phyloP scores from a whole-genome alignment of 2,329 filamentous ascomycete species.

The Apiospora marii region DNA sequence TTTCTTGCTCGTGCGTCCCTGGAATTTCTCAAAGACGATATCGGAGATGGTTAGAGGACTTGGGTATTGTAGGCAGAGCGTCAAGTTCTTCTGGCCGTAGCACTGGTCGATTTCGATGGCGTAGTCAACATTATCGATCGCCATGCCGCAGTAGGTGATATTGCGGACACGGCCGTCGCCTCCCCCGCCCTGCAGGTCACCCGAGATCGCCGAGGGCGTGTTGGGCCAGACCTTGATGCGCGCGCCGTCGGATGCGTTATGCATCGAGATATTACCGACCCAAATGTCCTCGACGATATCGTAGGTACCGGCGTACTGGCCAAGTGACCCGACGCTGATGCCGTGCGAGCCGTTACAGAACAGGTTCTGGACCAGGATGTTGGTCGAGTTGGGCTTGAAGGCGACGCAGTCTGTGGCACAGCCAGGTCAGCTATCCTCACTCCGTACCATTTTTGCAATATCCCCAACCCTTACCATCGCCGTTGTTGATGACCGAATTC shows the following conservation, averaged over 20 bases:
- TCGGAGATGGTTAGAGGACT: constrained; percentile 60
- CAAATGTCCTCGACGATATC: constrained; percentile 76
- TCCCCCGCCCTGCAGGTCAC: constrained; percentile 71
- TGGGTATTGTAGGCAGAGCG: constrained; percentile 47
- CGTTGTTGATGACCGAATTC: constrained; percentile 69
- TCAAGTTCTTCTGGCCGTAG: constrained; percentile 56
- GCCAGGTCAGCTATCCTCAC: constrained; percentile 29
- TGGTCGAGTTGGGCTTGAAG: constrained; percentile 77
- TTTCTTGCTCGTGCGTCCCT: constrained; percentile 57
- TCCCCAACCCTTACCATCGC: constrained; percentile 52
- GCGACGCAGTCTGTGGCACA: constrained; percentile 65
- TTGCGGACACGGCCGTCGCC: constrained; percentile 67
- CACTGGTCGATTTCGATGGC: constrained; percentile 72
- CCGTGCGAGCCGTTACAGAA: constrained; percentile 75
- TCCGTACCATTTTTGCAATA: no score
- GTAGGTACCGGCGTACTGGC: constrained; percentile 69
- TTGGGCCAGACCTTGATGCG: constrained; percentile 80
- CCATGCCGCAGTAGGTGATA: constrained; percentile 71
- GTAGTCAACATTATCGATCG: constrained; percentile 68
- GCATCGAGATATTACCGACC: constrained; percentile 67
- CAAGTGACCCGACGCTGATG: constrained; percentile 75
- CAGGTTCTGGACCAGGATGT: constrained; percentile 72
- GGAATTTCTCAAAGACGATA: constrained; percentile 63
- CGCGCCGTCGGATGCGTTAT: constrained; percentile 69
- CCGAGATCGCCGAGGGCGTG: constrained; percentile 59